Percentiles rank a stretch among this genome's conserved stretches.
Evolutionary conservation across 306 rosid species (phyloP).

Genomic region (Trifolium dubium): DNA sequence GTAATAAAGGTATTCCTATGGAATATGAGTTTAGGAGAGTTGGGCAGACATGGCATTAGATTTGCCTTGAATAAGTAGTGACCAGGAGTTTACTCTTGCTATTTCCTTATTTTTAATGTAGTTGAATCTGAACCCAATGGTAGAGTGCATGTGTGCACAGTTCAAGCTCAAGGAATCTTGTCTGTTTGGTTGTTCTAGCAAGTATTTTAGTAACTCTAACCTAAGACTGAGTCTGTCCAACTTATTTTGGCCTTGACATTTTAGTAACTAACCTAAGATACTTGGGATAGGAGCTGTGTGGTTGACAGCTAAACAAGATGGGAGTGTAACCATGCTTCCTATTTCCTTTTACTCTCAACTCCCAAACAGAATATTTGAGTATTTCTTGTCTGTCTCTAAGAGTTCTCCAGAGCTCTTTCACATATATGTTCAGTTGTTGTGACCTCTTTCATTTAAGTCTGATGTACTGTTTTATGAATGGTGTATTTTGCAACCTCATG

Average conservation of each 20-base stretch:
- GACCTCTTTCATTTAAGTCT: not conserved
- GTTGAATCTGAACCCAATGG: not conserved
- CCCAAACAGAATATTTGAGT: not conserved
- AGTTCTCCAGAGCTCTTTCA: not conserved
- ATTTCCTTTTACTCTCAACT: not conserved
- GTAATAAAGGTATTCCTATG: not conserved
- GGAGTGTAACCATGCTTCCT: not conserved
- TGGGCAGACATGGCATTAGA: not conserved
- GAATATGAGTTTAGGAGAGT: not conserved
- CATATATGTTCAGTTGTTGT: not conserved
- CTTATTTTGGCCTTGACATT: no score
- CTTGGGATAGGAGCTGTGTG: no score
- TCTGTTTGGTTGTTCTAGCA: no score
- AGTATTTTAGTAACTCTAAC: no score
- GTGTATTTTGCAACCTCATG: not conserved
- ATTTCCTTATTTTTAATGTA: not conserved
- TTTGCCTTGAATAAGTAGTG: not conserved
- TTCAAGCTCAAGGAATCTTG: no score
- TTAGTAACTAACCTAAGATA: no score
- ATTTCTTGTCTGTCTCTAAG: not conserved
- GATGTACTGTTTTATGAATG: not conserved
- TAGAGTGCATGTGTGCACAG: not conserved
- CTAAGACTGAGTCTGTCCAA: no score
- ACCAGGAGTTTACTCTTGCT: not conserved
- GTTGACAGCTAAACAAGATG: not conserved